Percentiles rank a stretch among this genome's conserved stretches.
These are phyloP conservation scores for Rhynchosporium agropyri DNA, from an alignment of 2,329 filamentous ascomycete species.

Conservation along the genomic window DNA sequence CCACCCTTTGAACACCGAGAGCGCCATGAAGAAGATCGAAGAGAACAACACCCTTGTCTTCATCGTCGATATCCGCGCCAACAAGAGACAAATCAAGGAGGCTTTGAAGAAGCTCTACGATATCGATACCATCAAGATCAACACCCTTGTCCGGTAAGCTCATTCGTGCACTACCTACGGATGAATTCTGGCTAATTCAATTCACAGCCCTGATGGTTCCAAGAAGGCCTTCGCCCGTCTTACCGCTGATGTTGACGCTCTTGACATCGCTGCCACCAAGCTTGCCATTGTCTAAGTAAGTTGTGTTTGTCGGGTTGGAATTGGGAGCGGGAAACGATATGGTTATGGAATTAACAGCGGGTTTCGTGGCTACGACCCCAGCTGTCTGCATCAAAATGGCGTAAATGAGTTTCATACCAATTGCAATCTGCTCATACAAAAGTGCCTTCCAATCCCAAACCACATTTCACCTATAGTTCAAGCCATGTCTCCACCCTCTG, in stretches of 20 bases:
- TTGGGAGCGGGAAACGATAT: conserved; percentile 31
- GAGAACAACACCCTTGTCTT: conserved; percentile 99
- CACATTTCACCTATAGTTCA: neutral
- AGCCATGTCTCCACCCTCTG: too few species aligned
- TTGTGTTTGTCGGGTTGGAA: conserved; percentile 47
- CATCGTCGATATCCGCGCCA: conserved; percentile 95
- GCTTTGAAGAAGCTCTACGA: conserved; percentile 99
- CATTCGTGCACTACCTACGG: neutral
- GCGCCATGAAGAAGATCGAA: conserved; percentile 99
- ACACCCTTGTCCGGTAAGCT: conserved; percentile 92
- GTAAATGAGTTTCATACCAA: conserved; percentile 41
- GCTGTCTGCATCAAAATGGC: conserved; percentile 41
- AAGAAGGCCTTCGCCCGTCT: conserved; percentile 99
- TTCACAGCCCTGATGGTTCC: conserved; percentile 79
- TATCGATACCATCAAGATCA: conserved; percentile 98
- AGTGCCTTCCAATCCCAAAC: conserved; percentile 32
- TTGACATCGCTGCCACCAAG: conserved; percentile 99
- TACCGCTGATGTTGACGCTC: conserved; percentile 94
- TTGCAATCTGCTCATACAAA: conserved; percentile 35
- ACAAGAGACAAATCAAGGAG: conserved; percentile 99
- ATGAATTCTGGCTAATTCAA: conserved; percentile 27
- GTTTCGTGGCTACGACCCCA: conserved; percentile 35
- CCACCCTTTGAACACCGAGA: conserved; percentile 99
- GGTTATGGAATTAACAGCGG: conserved; percentile 32
- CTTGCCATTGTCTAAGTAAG: conserved; percentile 86